Conservation (phyloP, 768 basidiomycete genomes). For the Pulveroboletus sp. region DNA sequence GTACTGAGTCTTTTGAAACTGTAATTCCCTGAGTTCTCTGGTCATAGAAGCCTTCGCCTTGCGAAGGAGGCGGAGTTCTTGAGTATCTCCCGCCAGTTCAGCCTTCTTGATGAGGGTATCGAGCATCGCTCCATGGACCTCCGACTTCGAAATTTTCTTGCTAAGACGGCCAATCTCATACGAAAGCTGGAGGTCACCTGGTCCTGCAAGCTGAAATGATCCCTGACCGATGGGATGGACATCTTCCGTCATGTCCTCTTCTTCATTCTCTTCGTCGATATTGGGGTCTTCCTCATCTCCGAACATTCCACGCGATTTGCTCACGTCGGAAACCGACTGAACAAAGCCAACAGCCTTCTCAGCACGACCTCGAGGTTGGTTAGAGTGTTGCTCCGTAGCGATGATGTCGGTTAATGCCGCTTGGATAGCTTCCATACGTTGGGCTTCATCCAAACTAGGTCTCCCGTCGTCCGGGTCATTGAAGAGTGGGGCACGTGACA, state of each 20-base stretch:
- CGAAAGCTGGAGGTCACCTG: constrained; percentile 85
- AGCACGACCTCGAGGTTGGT: constrained; percentile 13
- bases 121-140: constrained; percentile 79
- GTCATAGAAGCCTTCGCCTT: constrained; percentile 80
- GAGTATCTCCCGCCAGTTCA: constrained; percentile 85
- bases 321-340: constrained; percentile 7
- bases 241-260: constrained; percentile 30
- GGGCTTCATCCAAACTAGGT: constrained; percentile 58
- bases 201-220: constrained; percentile 73
- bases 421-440: constrained; percentile 93
- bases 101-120: constrained; percentile 91
- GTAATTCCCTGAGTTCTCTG: constrained; percentile 76
- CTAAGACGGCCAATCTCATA: constrained; percentile 79
- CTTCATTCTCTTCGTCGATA: constrained; percentile 46
- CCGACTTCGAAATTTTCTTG: constrained; percentile 70
- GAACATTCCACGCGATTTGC: constrained; percentile 31
- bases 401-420: constrained; percentile 96
- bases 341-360: constrained; percentile 7
- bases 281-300: constrained; percentile 38
- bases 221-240: constrained; percentile 36
- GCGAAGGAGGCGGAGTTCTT: constrained; percentile 77
- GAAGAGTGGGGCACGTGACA: constrained; percentile 73
- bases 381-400: constrained; percentile 64
- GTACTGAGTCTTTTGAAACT: constrained; percentile 89
- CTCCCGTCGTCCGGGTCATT: constrained; percentile 67